Conservation (phyloP, 2,329 filamentous ascomycete species). For the Juglanconis juglandina region DNA sequence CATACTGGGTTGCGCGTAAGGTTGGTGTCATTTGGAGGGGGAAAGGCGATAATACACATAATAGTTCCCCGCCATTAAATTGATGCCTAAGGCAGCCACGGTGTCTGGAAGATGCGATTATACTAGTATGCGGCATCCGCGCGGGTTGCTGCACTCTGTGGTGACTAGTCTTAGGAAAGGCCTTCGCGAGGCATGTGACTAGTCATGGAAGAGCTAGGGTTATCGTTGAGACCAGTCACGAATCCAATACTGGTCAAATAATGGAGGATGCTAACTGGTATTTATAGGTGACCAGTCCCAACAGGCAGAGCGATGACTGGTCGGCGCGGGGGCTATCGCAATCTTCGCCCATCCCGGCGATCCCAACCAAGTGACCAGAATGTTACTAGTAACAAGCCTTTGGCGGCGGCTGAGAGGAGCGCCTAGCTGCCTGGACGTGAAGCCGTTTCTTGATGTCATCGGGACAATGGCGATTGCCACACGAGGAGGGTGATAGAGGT, state of each 20-base stretch:
- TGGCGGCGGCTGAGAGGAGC: no score
- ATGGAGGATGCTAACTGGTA: neutral
- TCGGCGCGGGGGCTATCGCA: neutral
- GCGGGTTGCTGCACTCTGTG: neutral
- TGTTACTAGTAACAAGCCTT: no score
- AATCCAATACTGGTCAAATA: neutral
- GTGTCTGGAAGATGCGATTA: neutral
- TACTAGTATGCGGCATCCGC: neutral
- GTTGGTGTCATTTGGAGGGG: neutral
- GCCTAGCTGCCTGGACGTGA: no score
- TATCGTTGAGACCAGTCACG: neutral
- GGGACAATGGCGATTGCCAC: no score
- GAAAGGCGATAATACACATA: neutral
- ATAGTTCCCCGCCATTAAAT: neutral
- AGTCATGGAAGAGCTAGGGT: no score
- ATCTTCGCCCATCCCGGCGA: no score
- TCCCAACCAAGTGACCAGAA: no score
- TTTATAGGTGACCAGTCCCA: neutral
- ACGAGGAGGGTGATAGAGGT: no score
- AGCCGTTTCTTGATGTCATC: no score
- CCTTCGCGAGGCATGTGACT: no score
- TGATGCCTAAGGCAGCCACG: no score
- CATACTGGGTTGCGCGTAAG: neutral
- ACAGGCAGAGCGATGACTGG: neutral
- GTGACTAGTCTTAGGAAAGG: neutral